Conservation (phyloP, 768 basidiomycete species). For the Hydnomerulius pinastri region DNA sequence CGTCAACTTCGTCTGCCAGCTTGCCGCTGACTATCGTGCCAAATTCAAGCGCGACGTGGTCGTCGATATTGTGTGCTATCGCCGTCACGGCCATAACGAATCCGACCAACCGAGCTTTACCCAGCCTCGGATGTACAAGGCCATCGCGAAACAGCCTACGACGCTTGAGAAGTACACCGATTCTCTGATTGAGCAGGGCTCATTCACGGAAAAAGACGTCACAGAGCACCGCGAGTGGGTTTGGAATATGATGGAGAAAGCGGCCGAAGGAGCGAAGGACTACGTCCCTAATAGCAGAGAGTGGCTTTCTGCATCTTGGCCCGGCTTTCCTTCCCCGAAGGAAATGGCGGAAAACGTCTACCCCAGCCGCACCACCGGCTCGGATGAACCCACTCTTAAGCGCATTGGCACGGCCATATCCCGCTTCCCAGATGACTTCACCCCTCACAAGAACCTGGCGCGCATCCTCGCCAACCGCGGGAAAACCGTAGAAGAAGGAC, state of each 20-base stretch:
- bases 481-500: slow-evolving; percentile 84
- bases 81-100: slow-evolving; percentile 95
- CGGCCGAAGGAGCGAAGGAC: slow-evolving; percentile 81
- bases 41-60: slow-evolving; percentile 98
- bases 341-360: slow-evolving; percentile 88
- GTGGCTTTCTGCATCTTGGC: slow-evolving; percentile 95
- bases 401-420: slow-evolving; percentile 84
- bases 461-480: slow-evolving; percentile 84
- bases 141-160: slow-evolving; percentile 89
- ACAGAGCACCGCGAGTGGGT: slow-evolving; percentile 98
- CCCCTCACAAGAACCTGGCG: slow-evolving; percentile 83
- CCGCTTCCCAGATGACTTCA: slow-evolving; percentile 78
- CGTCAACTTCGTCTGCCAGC: slow-evolving; percentile 90
- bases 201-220: slow-evolving; percentile 91
- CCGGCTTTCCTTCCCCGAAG: slow-evolving; percentile 95
- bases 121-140: slow-evolving; percentile 96
- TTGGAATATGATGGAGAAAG: slow-evolving; percentile 95
- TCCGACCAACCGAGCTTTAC: slow-evolving; percentile 98
- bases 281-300: slow-evolving; percentile 91
- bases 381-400: slow-evolving; percentile 73
- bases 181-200: slow-evolving; percentile 79
- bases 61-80: slow-evolving; percentile 95
- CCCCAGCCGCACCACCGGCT: slow-evolving; percentile 83
- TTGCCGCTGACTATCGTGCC: slow-evolving; percentile 91
- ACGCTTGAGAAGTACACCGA: slow-evolving; percentile 87